Evolutionary conservation across 306 rosid species (phyloP), one percentile per base, ranked within the genome.

Genomic region (Malus sylvestris): DNA sequence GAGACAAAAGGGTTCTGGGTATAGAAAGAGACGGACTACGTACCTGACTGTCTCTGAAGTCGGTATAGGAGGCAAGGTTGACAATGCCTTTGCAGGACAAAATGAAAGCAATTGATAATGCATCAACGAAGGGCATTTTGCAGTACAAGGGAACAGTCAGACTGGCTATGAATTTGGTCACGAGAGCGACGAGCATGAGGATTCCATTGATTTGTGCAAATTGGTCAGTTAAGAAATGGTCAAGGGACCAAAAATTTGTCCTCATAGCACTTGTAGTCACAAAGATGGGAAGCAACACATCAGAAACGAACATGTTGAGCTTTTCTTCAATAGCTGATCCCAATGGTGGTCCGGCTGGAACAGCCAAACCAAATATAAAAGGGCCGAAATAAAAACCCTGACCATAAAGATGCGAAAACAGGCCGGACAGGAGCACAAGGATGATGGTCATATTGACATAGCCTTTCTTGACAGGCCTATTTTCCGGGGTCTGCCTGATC

Each of bases 311-410:
- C 57, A 80, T 35, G 9, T 82, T 58, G 42, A 90, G 57, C 64
- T 84, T 87, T 20, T 85, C 81, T 27, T 88, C 87, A 46, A 92
- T 35, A 4, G 92, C 85, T 8, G 89, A 85, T 33, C 93, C 96
- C 35, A 87, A 58, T 0, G 92, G 93, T 13, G 90, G 91, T 49
- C 97, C 96, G 61, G 85, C 91, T 0, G 92, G 93, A 23, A 90
- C 86, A 5, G 86, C 73, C 72, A 92, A 57, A 4, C 97, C 97
- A 25, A 92, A 68, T 15, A 92, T 23, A 33, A 82, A 79, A 67
- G 90, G 89, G 12, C 97, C 96, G 4, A 84, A 66, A 2, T 63
- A 2, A 20, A 86, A 78, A 8, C 74, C 53, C 58, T 86, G 91
- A 16, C 68, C 67, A 27, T 79, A 70, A 0, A 10, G 1, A 57